Conservation (phyloP, 192 early-diverging fungal genomes). For the Umbelopsis vinacea region DNA sequence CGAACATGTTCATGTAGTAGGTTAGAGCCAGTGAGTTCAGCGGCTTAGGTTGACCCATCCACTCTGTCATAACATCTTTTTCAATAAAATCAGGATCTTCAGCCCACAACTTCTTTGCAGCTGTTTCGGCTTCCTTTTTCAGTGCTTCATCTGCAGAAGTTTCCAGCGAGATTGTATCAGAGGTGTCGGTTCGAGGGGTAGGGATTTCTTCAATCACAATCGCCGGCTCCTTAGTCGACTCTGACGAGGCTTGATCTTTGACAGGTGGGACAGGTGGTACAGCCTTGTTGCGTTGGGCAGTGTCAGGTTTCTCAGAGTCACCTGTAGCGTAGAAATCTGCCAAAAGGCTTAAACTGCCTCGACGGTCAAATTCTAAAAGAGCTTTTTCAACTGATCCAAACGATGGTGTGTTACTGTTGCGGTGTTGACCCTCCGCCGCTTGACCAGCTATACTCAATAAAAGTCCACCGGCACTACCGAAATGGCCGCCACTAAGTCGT, state of each 20-base stretch:
- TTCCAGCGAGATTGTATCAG: neutral
- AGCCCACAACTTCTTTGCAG: conserved; percentile 33
- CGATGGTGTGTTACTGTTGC: neutral
- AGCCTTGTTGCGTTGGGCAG: neutral
- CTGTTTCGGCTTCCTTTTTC: conserved; percentile 23
- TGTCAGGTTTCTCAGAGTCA: neutral
- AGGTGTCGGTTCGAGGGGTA: neutral
- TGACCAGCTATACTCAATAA: conserved; percentile 31
- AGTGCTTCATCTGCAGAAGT: neutral
- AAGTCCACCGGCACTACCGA: conserved; percentile 44
- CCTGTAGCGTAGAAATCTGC: neutral
- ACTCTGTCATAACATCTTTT: conserved; percentile 52
- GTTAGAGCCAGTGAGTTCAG: conserved; percentile 61
- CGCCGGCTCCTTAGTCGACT: neutral
- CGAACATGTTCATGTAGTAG: conserved; percentile 81
- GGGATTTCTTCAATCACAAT: conserved; percentile 11
- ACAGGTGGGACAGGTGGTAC: conserved; percentile 1
- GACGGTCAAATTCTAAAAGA: conserved; percentile 26
- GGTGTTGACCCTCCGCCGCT: conserved; percentile 13
- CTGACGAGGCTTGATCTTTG: neutral
- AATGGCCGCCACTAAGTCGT: conserved; percentile 43
- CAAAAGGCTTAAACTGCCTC: neutral
- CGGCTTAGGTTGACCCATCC: conserved; percentile 52
- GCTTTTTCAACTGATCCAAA: conserved; percentile 9
- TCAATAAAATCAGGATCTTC: conserved; percentile 52